A percentile compares a stretch with the other conserved stretches of the same genome.
Conservation (phyloP, 305 asterid genomes). For the Andrographis paniculata region DNA sequence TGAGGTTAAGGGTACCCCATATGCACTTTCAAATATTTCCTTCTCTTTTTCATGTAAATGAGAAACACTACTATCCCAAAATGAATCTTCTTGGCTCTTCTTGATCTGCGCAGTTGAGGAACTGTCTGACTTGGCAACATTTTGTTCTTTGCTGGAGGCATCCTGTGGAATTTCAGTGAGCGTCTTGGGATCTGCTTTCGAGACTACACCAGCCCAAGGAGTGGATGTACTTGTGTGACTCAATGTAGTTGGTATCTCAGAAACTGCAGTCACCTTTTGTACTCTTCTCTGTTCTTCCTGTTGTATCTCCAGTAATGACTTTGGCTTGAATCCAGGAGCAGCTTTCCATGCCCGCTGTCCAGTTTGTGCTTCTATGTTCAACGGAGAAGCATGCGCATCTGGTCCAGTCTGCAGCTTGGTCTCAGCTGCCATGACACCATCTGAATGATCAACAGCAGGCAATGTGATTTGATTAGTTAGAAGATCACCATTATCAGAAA, state of each 20-base stretch:
- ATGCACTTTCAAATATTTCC: slow-evolving; percentile 25
- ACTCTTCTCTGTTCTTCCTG: slow-evolving; percentile 81
- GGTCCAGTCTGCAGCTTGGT: slow-evolving; percentile 26
- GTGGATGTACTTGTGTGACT: slow-evolving; percentile 34
- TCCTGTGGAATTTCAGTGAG: slow-evolving; percentile 36
- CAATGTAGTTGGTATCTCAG: slow-evolving; percentile 39
- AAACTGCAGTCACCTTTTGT: slow-evolving; percentile 29
- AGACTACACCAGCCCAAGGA: slow-evolving; percentile 54
- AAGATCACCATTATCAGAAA: slow-evolving; percentile 19
- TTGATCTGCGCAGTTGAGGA: slow-evolving; percentile 30
- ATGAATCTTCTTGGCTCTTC: slow-evolving; percentile 44
- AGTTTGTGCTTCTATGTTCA: slow-evolving; percentile 24
- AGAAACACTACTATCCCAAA: slow-evolving; percentile 31
- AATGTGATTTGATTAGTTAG: slow-evolving; percentile 20
- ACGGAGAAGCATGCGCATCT: slow-evolving; percentile 22
- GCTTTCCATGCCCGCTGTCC: slow-evolving; percentile 84
- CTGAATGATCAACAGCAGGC: slow-evolving; percentile 9
- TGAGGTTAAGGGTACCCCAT: slow-evolving; percentile 22
- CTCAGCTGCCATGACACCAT: slow-evolving; percentile 20
- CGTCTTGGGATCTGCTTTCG: slow-evolving; percentile 38
- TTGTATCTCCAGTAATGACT: slow-evolving; percentile 68
- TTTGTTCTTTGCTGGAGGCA: slow-evolving; percentile 18
- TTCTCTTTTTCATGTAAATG: slow-evolving; percentile 33
- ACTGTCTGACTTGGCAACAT: slow-evolving; percentile 29
- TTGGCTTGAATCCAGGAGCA: slow-evolving; percentile 85